phyloP scores from a whole-genome alignment of 2,329 filamentous ascomycete species.

The Chrysosporium keratinophilum region DNA sequence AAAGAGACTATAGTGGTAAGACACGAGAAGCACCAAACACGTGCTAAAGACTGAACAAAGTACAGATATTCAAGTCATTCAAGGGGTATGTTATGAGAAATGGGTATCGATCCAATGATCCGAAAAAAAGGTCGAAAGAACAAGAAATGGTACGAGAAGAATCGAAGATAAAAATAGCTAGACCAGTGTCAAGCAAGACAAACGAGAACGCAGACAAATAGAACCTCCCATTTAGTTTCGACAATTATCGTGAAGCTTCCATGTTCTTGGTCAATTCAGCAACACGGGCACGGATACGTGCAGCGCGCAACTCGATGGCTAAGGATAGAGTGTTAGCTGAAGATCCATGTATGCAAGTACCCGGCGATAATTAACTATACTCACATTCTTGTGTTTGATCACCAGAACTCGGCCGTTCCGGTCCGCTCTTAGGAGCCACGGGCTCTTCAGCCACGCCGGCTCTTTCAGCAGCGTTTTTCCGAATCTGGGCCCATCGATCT shows the following conservation, averaged over 20 bases:
- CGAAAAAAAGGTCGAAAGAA: background rate
- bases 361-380: slow-evolving; percentile 31
- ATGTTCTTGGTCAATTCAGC: slow-evolving; percentile 84
- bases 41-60: slow-evolving; percentile 4
- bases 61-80: background rate
- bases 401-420: slow-evolving; percentile 59
- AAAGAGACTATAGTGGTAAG: slow-evolving; percentile 2
- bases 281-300: slow-evolving; percentile 93
- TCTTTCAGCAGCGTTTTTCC: slow-evolving; percentile 83
- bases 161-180: background rate
- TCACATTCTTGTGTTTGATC: slow-evolving; percentile 92
- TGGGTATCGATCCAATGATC: slow-evolving; percentile 11
- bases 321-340: background rate
- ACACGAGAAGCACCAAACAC: background rate
- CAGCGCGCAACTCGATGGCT: slow-evolving; percentile 94
- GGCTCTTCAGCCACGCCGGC: slow-evolving; percentile 56
- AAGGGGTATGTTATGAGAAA: slow-evolving; percentile 9
- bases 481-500: slow-evolving; percentile 91
- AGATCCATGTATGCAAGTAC: background rate
- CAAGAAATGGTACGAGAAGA: background rate
- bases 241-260: slow-evolving; percentile 39
- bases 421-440: slow-evolving; percentile 43
- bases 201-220: background rate
- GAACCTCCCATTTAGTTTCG: background rate
- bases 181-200: background rate